Conservation (phyloP, 1,284 basidiomycete genomes). For the Fomitopsis pinicola region DNA sequence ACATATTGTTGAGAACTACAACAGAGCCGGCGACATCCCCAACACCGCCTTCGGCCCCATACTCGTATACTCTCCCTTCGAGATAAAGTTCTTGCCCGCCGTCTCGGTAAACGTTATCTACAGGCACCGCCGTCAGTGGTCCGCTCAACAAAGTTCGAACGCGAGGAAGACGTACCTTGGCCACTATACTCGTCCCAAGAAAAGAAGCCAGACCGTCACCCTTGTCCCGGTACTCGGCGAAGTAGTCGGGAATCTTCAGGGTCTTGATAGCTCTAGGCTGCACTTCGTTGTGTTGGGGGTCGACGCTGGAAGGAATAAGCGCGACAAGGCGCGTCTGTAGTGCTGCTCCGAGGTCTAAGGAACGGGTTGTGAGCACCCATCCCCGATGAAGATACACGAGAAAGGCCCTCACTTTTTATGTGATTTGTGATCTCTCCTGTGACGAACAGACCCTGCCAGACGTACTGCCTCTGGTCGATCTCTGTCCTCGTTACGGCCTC, state of each 20-base stretch:
- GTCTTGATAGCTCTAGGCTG: conserved; percentile 68
- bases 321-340: conserved; percentile 73
- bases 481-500: conserved; percentile 55
- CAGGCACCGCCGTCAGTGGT: not conserved
- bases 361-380: not conserved
- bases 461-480: conserved; percentile 61
- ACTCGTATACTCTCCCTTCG: conserved; percentile 71
- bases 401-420: conserved; percentile 62
- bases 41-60: conserved; percentile 69
- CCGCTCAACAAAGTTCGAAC: not conserved
- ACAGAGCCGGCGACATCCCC: conserved; percentile 66
- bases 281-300: conserved; percentile 62
- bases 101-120: conserved; percentile 64
- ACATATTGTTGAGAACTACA: conserved; percentile 34
- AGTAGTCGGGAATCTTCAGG: conserved; percentile 86
- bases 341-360: conserved; percentile 60
- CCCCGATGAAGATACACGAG: not conserved
- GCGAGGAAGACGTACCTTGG: conserved; percentile 55
- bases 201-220: conserved; percentile 83
- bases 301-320: conserved; percentile 63
- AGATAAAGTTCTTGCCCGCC: conserved; percentile 64
- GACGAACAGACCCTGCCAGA: conserved; percentile 82
- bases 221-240: conserved; percentile 84
- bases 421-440: conserved; percentile 77
- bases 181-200: conserved; percentile 82